Conservation (phyloP, 352 stramenopile genomes). For the Phytophthora podocarpi region DNA sequence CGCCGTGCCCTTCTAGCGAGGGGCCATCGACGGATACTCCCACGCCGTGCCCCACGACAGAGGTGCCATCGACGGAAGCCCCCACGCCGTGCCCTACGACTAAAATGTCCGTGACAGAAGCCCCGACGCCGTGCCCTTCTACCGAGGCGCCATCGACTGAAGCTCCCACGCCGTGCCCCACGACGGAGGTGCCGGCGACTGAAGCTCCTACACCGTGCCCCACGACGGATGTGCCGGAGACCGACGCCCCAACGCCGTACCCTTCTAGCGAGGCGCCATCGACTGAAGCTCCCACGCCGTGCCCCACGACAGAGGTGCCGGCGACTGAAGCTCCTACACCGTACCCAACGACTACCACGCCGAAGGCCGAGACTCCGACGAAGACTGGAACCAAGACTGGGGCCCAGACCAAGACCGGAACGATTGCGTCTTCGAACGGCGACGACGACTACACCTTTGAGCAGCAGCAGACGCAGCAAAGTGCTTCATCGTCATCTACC, state of each 20-base stretch:
- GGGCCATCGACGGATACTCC: conserved; percentile 1
- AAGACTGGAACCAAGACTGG: conserved; percentile 13
- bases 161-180: conserved; percentile 12
- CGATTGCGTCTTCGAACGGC: conserved; percentile 21
- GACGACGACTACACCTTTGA: conserved; percentile 19
- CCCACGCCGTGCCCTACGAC: conserved; percentile 24
- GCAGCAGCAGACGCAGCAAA: conserved; percentile 25
- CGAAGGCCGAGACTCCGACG: conserved; percentile 4
- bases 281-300: background rate
- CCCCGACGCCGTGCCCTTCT: conserved; percentile 16
- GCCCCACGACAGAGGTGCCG: conserved; percentile 5
- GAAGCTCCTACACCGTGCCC: conserved; percentile 17
- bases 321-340: background rate
- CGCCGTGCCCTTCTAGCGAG: conserved; percentile 14
- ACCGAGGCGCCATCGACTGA: conserved; percentile 6
- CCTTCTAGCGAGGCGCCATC: background rate
- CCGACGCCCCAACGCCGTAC: conserved; percentile 3
- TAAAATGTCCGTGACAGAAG: background rate
- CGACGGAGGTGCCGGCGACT: conserved; percentile 13
- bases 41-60: conserved; percentile 17
- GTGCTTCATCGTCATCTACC: conserved; percentile 21
- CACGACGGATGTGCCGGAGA: conserved; percentile 10
- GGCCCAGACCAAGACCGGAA: conserved; percentile 13
- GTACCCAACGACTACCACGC: conserved; percentile 6
- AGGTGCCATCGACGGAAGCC: conserved; percentile 4